Conservation (phyloP, 441 rosid genomes). For the Gossypium lobatum region DNA sequence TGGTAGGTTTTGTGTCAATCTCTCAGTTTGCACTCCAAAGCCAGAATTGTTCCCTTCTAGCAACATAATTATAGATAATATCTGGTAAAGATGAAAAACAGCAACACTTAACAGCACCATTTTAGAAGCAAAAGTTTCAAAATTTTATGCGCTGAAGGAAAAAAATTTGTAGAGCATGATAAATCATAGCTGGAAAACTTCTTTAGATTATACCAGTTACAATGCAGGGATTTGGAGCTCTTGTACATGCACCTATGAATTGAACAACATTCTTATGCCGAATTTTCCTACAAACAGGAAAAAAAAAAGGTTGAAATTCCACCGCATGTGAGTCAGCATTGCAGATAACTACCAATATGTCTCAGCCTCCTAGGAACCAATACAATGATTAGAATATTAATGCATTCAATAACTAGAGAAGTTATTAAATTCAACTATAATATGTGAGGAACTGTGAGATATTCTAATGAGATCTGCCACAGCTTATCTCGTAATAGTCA, state of each 20-base stretch:
- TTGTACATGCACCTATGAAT: conserved; percentile 91
- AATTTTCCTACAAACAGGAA: conserved; percentile 58
- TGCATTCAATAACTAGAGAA: neutral
- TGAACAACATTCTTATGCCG: conserved; percentile 96
- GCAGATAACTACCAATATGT: neutral
- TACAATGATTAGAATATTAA: neutral
- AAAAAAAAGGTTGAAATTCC: neutral
- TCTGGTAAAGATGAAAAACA: conserved; percentile 12
- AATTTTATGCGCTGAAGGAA: neutral
- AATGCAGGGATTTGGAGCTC: conserved; percentile 78
- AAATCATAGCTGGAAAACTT: conserved; percentile 8
- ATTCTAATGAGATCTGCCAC: neutral
- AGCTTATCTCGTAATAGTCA: neutral
- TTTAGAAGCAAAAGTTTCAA: conserved; percentile 1
- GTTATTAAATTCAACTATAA: neutral
- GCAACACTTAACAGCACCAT: conserved; percentile 14
- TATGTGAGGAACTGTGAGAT: conserved; percentile 1
- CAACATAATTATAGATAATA: conserved; percentile 7
- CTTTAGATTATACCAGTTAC: conserved; percentile 58
- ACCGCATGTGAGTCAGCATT: neutral
- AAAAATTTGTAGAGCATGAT: neutral
- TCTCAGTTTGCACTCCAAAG: conserved; percentile 13
- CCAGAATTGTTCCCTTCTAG: conserved; percentile 15
- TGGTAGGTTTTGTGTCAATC: conserved; percentile 11
- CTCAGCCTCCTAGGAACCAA: conserved; percentile 8